These are phyloP conservation scores for Vinca major DNA, from an alignment of 305 asterid species.

Conservation along the genomic window DNA sequence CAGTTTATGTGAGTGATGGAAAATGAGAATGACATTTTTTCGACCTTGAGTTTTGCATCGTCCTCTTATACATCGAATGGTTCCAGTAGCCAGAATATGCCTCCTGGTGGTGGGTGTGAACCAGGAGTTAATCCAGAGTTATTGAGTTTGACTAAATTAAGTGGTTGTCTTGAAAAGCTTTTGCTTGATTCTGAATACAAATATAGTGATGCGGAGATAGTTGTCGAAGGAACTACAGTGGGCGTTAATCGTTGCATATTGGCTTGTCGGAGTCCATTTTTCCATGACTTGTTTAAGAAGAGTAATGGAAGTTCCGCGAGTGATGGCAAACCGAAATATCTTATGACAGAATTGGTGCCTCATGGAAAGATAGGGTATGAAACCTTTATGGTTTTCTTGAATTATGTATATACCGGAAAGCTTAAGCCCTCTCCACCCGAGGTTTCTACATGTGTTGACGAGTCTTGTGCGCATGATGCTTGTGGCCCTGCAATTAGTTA, in stretches of 20 bases:
- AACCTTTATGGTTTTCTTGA: slow-evolving; percentile 52
- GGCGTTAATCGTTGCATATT: slow-evolving; percentile 70
- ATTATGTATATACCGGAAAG: slow-evolving; percentile 68
- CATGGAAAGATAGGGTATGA: slow-evolving; percentile 46
- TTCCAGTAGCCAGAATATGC: slow-evolving; percentile 25
- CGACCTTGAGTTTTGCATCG: slow-evolving; percentile 45
- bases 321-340: slow-evolving; percentile 50
- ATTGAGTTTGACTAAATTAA: slow-evolving; percentile 43
- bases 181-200: slow-evolving; percentile 42
- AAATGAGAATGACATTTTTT: slow-evolving; percentile 42
- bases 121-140: slow-evolving; percentile 37
- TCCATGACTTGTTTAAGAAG: slow-evolving; percentile 46
- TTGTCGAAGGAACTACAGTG: slow-evolving; percentile 48
- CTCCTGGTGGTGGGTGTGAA: slow-evolving; percentile 24
- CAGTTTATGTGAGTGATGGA: slow-evolving; percentile 31
- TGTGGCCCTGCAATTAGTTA: slow-evolving; percentile 71
- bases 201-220: slow-evolving; percentile 63
- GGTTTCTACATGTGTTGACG: slow-evolving; percentile 72
- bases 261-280: slow-evolving; percentile 60
- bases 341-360: slow-evolving; percentile 42
- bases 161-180: slow-evolving; percentile 54
- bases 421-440: slow-evolving; percentile 48
- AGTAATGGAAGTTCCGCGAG: slow-evolving; percentile 14
- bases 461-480: slow-evolving; percentile 60
- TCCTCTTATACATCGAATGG: slow-evolving; percentile 53